These are phyloP conservation scores for Leccinellum rugosiceps DNA, from an alignment of 768 basidiomycete genomes.

Conservation along the genomic window DNA sequence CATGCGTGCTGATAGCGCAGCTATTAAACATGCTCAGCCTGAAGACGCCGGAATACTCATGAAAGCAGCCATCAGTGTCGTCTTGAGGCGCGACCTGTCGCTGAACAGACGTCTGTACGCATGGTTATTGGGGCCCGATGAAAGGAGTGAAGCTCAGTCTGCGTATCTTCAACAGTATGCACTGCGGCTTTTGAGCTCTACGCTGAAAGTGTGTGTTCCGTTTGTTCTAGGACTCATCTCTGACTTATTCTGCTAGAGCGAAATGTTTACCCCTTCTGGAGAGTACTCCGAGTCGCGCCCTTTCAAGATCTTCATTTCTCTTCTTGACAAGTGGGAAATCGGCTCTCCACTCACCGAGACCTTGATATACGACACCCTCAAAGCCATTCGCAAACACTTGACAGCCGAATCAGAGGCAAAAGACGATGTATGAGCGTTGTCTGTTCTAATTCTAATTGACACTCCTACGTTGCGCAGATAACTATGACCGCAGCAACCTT, in stretches of 20 bases:
- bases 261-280: conserved; percentile 70
- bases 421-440: conserved; percentile 53
- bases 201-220: conserved; percentile 54
- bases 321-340: conserved; percentile 97
- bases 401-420: conserved; percentile 48
- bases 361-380: conserved; percentile 77
- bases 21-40: conserved; percentile 61
- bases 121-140: conserved; percentile 87
- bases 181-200: conserved; percentile 65
- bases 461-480: conserved; percentile 40
- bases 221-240: background rate
- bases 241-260: conserved; percentile 45
- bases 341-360: conserved; percentile 76
- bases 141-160: conserved; percentile 72
- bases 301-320: conserved; percentile 93
- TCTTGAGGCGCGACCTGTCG: conserved; percentile 88
- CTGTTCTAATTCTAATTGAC: background rate
- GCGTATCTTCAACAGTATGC: conserved; percentile 66
- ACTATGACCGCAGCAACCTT: conserved; percentile 82
- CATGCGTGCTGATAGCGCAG: conserved; percentile 67
- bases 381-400: conserved; percentile 58
- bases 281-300: conserved; percentile 80
- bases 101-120: conserved; percentile 89
- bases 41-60: conserved; percentile 83
- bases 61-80: conserved; percentile 82